These are phyloP conservation scores for Quercus phellos DNA, from an alignment of 331 rosid genomes.

Conservation along the genomic window DNA sequence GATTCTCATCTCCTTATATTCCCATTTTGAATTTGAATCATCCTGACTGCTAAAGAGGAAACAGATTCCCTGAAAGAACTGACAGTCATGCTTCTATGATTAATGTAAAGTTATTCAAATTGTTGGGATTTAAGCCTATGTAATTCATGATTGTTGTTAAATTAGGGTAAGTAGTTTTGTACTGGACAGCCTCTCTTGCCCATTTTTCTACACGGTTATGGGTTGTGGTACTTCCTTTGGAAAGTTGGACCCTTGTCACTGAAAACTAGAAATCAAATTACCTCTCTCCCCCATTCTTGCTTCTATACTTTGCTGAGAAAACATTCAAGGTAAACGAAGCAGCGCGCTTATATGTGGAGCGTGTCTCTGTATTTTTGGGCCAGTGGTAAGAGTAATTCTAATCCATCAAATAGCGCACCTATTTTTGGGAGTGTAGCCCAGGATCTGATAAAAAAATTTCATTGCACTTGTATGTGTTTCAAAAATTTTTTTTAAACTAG, in stretches of 20 bases:
- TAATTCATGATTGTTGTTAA: conserved; percentile 41
- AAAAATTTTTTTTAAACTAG: too few relatives aligned
- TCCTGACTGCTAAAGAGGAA: conserved; percentile 19
- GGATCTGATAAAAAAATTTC: too few relatives aligned
- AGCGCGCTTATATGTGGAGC: background rate
- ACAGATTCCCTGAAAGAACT: background rate
- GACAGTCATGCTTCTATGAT: conserved; percentile 23
- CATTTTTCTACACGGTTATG: conserved; percentile 33
- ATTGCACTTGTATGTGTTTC: too few relatives aligned
- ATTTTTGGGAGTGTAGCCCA: too few relatives aligned
- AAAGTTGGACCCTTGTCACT: background rate
- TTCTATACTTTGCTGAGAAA: background rate
- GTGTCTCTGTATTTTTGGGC: background rate
- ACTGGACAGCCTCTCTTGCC: conserved; percentile 31
- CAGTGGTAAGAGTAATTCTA: background rate
- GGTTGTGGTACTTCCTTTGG: conserved; percentile 24
- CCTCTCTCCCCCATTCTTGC: background rate
- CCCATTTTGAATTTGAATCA: conserved; percentile 6
- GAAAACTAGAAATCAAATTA: background rate
- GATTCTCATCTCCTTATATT: conserved; percentile 17
- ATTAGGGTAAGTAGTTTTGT: conserved; percentile 36
- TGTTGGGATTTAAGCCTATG: conserved; percentile 31
- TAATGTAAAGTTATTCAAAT: conserved; percentile 42
- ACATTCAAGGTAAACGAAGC: background rate
- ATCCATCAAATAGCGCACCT: background rate